Conservation (phyloP, 345 rosid species). For the Arabis hirsuta region DNA sequence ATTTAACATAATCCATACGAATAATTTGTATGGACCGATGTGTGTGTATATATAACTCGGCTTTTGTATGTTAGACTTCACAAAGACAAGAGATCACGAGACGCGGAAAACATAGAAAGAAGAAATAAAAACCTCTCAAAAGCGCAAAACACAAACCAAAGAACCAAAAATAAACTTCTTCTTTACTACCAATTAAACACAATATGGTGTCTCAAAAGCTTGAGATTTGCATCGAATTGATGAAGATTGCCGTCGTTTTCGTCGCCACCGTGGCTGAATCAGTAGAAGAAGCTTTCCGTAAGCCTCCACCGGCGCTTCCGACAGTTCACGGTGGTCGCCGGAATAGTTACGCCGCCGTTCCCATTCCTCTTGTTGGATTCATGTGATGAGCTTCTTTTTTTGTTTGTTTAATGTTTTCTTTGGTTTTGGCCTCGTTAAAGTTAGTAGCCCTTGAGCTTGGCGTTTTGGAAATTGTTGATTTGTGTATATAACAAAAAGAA, state of each 20-base stretch:
- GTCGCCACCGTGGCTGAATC: conserved; percentile 56
- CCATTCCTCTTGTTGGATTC: conserved; percentile 56
- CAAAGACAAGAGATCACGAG: conserved; percentile 30
- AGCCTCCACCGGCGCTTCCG: conserved; percentile 23
- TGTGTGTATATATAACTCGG: conserved; percentile 26
- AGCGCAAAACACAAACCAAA: conserved; percentile 31
- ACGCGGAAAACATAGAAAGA: conserved; percentile 35
- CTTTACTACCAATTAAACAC: conserved; percentile 13
- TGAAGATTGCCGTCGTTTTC: conserved; percentile 53
- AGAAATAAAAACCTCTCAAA: conserved; percentile 30
- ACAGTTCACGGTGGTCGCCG: conserved; percentile 28
- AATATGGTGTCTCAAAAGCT: conserved; percentile 57
- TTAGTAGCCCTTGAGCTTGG: conserved; percentile 32
- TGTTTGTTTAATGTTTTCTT: neutral
- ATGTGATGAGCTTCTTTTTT: conserved; percentile 46
- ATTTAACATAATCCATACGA: conserved; percentile 31
- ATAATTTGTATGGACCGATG: conserved; percentile 9
- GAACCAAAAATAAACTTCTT: neutral
- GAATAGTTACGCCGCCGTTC: conserved; percentile 29
- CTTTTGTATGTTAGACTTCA: conserved; percentile 33
- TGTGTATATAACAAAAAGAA: conserved; percentile 35
- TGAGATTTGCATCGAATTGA: conserved; percentile 52
- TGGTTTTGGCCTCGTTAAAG: conserved; percentile 34
- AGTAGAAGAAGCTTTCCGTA: conserved; percentile 40
- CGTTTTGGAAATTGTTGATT: conserved; percentile 34